phyloP scores from a whole-genome alignment of 805 yeast genomes.

The Ogataea glucozyma region DNA sequence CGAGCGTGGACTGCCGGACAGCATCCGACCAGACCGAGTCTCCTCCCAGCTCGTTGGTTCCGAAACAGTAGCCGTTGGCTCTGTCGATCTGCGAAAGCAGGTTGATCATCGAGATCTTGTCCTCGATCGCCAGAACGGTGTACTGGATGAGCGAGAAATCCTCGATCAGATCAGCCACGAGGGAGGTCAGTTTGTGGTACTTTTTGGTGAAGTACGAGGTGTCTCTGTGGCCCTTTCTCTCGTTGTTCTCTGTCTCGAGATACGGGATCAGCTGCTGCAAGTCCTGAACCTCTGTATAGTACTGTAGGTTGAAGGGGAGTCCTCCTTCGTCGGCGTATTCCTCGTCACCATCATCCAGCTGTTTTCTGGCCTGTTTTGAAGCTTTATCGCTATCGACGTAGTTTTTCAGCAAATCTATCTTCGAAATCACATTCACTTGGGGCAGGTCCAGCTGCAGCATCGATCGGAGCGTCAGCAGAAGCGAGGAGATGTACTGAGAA shows the following conservation, averaged over 20 bases:
- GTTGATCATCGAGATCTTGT: constrained; percentile 87
- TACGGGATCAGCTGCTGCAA: constrained; percentile 65
- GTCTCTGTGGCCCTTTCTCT: constrained; percentile 47
- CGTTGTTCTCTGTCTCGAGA: constrained; percentile 70
- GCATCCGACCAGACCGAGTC: constrained; percentile 98
- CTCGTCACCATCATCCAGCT: constrained; percentile 12
- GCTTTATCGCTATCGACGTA: constrained; percentile 39
- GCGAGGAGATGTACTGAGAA: constrained; percentile 80
- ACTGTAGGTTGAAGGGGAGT: constrained; percentile 79
- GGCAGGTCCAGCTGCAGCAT: constrained; percentile 94
- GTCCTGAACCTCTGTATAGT: constrained; percentile 91
- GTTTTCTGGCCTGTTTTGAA: constrained; percentile 21
- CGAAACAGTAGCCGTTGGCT: constrained; percentile 92
- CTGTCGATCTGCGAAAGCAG: constrained; percentile 78
- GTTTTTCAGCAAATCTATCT: constrained; percentile 75
- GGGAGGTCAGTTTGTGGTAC: constrained; percentile 63
- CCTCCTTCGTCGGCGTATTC: constrained; percentile 46
- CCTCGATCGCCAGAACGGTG: constrained; percentile 88
- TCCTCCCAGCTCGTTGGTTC: constrained; percentile 93
- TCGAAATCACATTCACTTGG: constrained; percentile 88
- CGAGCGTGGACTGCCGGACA: constrained; percentile 65
- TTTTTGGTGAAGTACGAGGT: constrained; percentile 44
- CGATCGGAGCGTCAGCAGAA: constrained; percentile 78
- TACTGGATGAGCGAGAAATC: constrained; percentile 87
- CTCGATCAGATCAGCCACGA: constrained; percentile 79